Evolutionary conservation across 495 filamentous ascomycete species (phyloP).

Genomic region (Peziza echinospora): DNA sequence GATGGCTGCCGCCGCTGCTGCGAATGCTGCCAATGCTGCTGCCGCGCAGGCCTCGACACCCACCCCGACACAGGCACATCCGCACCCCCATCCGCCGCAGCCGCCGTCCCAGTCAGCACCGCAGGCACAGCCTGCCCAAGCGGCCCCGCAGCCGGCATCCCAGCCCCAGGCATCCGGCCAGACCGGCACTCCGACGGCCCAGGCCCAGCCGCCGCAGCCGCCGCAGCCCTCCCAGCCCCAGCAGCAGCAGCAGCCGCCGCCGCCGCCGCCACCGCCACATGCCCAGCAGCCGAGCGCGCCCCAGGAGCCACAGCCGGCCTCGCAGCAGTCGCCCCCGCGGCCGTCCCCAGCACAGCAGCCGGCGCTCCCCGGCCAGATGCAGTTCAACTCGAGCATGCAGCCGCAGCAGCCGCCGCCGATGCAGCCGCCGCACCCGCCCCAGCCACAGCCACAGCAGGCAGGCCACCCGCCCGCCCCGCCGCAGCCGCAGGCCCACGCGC

Average conservation of each 20-base stretch:
- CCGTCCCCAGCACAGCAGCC: constrained; percentile 31
- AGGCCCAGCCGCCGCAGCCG: constrained; percentile 19
- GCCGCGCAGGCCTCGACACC: not conserved
- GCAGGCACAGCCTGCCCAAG: not conserved
- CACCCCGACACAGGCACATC: not conserved
- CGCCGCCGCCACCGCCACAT: constrained; percentile 23
- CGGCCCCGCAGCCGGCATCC: constrained; percentile 10
- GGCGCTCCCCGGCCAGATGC: constrained; percentile 7
- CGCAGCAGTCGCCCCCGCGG: constrained; percentile 23
- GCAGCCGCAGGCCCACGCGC: constrained; percentile 7
- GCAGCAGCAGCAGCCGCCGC: constrained; percentile 22
- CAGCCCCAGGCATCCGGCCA: constrained; percentile 10
- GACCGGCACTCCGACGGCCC: constrained; percentile 9
- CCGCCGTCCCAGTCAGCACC: constrained; percentile 14
- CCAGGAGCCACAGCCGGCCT: constrained; percentile 17
- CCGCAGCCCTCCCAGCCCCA: constrained; percentile 19
- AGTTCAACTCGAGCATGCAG: not conserved
- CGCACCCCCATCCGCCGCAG: not conserved
- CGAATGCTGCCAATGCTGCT: constrained; percentile 13
- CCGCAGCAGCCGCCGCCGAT: constrained; percentile 18
- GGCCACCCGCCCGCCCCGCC: constrained; percentile 8
- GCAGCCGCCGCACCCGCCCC: constrained; percentile 7
- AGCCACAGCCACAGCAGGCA: constrained; percentile 6
- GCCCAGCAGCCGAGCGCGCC: constrained; percentile 24
- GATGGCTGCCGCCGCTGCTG: constrained; percentile 19